phyloP scores from a whole-genome alignment of 1,284 basidiomycete genomes.

The Cryptococcus depauperatus region DNA sequence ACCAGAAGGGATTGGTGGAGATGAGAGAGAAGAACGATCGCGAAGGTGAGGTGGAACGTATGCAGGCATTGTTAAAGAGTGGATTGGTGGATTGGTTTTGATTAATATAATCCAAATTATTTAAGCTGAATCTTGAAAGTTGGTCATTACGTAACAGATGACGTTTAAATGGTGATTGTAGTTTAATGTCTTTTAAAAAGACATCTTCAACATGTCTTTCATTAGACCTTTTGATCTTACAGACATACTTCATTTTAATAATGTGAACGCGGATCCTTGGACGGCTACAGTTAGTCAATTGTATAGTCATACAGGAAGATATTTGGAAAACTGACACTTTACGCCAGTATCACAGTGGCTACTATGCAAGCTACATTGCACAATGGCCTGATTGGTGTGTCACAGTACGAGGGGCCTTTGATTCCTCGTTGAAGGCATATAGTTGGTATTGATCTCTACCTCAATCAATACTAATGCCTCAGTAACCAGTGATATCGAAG shows the following conservation, averaged over 20 bases:
- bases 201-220: slow-evolving; percentile 49
- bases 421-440: slow-evolving; percentile 28
- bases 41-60: slow-evolving; percentile 37
- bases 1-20: slow-evolving; percentile 4
- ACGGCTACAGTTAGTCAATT: slow-evolving; percentile 48
- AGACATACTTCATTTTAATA: slow-evolving; percentile 48
- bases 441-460: slow-evolving; percentile 22
- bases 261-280: slow-evolving; percentile 49
- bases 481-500: slow-evolving; percentile 40
- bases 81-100: too few relatives aligned
- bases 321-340: not conserved
- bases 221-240: slow-evolving; percentile 47
- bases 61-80: slow-evolving; percentile 1
- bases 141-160: too few relatives aligned
- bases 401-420: slow-evolving; percentile 24
- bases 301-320: not conserved
- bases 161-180: too few relatives aligned
- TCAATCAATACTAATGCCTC: not conserved
- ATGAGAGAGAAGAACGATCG: slow-evolving; percentile 15
- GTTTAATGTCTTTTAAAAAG: too few relatives aligned
- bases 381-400: slow-evolving; percentile 41
- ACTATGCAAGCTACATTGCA: slow-evolving; percentile 39
- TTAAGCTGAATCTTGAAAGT: too few relatives aligned
- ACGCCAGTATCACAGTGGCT: slow-evolving; percentile 36
- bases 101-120: too few relatives aligned